Evolutionary conservation across 108 stramenopile species (phyloP).

Genomic region (Pelagomonas calceolata): DNA sequence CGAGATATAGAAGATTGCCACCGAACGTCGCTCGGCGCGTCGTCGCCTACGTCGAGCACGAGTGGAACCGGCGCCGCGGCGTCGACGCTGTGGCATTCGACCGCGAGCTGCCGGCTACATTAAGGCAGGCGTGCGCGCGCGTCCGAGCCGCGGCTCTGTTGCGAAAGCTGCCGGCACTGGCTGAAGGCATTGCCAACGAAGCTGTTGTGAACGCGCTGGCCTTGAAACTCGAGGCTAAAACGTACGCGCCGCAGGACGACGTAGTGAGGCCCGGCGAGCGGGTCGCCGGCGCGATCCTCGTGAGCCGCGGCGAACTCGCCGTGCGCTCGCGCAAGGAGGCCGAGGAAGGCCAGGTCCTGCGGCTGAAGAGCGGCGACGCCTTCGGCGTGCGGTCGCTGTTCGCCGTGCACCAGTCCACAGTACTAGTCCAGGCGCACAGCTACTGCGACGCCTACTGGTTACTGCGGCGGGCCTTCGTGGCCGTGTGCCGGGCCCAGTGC

Average conservation of each 20-base stretch:
- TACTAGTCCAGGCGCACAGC: not conserved
- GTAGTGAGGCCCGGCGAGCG: conserved; percentile 27
- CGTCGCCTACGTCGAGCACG: conserved; percentile 26
- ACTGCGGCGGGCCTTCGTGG: not conserved
- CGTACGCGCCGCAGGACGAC: conserved; percentile 37
- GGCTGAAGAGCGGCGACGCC: not conserved
- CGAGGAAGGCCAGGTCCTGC: not conserved
- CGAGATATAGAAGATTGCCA: conserved; percentile 27
- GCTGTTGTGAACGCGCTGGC: conserved; percentile 35
- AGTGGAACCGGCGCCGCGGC: conserved; percentile 31
- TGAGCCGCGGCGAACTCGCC: conserved; percentile 28
- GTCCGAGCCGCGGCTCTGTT: conserved; percentile 34
- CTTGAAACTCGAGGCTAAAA: conserved; percentile 31
- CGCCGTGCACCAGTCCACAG: not conserved
- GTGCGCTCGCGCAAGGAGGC: conserved; percentile 2
- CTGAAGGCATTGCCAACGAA: conserved; percentile 25
- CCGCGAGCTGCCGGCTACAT: conserved; percentile 24
- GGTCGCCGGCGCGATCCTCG: conserved; percentile 20
- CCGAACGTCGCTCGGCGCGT: conserved; percentile 18
- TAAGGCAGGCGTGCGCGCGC: conserved; percentile 36
- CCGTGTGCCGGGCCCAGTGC: not conserved
- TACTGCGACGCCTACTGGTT: not conserved
- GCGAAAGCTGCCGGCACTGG: conserved; percentile 25
- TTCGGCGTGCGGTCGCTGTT: not conserved
- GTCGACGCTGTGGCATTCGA: conserved; percentile 29